A percentile compares a stretch with the other conserved stretches of the same genome.
These are phyloP conservation scores for Fusarium beomiforme DNA, from an alignment of 2,329 filamentous ascomycete species.

Conservation along the genomic window DNA sequence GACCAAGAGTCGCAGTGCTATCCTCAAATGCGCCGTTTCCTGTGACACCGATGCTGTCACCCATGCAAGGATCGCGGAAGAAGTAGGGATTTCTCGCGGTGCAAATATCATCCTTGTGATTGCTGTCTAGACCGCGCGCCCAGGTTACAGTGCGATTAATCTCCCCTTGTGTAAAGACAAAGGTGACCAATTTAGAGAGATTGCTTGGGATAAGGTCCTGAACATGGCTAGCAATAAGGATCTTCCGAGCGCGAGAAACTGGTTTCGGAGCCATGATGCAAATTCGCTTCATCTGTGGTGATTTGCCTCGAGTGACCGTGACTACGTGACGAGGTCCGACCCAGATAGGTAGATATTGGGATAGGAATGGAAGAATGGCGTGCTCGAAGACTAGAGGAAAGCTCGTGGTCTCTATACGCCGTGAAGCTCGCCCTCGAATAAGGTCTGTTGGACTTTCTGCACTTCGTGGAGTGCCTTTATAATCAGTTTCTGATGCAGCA, in stretches of 20 bases:
- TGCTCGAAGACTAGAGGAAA: conserved; percentile 57
- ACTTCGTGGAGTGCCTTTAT: conserved; percentile 40
- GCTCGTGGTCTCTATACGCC: conserved; percentile 47
- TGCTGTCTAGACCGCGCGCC: conserved; percentile 51
- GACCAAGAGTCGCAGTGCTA: conserved; percentile 55
- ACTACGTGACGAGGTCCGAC: conserved; percentile 53
- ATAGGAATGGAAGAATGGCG: conserved; percentile 54
- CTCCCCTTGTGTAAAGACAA: conserved; percentile 52
- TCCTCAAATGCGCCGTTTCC: conserved; percentile 46
- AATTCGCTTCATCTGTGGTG: conserved; percentile 49
- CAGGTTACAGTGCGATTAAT: conserved; percentile 50
- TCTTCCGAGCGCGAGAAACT: conserved; percentile 50
- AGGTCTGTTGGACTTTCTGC: conserved; percentile 48
- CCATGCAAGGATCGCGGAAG: conserved; percentile 56
- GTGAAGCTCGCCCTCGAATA: conserved; percentile 41
- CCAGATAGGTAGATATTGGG: conserved; percentile 55
- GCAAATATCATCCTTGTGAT: conserved; percentile 55
- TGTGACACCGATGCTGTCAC: conserved; percentile 55
- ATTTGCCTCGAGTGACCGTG: conserved; percentile 51
- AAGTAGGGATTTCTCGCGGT: conserved; percentile 54
- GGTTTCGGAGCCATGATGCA: conserved; percentile 52
- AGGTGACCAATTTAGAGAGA: conserved; percentile 46
- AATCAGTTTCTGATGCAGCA: conserved; percentile 9
- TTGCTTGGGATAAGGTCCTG: conserved; percentile 53
- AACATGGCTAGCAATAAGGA: conserved; percentile 54